Conservation (phyloP, 2,329 filamentous ascomycete genomes). For the Tolypocladium sp. region DNA sequence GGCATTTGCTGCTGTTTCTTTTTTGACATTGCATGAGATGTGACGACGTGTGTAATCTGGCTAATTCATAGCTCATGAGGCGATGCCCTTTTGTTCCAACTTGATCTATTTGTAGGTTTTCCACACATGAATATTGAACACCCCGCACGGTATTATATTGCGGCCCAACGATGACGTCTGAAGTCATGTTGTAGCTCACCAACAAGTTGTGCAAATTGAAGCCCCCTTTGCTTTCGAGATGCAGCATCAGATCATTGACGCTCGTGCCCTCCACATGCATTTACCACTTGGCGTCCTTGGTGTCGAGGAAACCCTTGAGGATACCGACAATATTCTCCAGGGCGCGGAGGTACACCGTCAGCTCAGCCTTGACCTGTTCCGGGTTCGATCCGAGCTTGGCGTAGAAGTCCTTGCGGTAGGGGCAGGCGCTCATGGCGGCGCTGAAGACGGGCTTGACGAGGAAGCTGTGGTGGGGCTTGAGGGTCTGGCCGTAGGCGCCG, state of each 20-base stretch:
- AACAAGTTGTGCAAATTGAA: neutral
- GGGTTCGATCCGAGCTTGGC: slow-evolving; percentile 67
- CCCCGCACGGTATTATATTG: neutral
- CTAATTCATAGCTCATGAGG: neutral
- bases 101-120: neutral
- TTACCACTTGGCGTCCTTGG: slow-evolving; percentile 51
- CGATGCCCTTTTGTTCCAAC: neutral
- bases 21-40: neutral
- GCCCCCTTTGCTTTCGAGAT: neutral
- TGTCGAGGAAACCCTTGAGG: slow-evolving; percentile 50
- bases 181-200: neutral
- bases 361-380: slow-evolving; percentile 50
- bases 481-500: slow-evolving; percentile 70
- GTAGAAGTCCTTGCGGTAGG: slow-evolving; percentile 92
- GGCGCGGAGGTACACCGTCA: slow-evolving; percentile 65
- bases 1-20: neutral
- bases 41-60: neutral
- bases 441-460: slow-evolving; percentile 86
- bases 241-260: neutral
- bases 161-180: neutral
- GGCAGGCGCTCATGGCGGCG: slow-evolving; percentile 85
- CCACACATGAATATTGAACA: neutral
- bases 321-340: slow-evolving; percentile 74
- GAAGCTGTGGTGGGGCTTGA: slow-evolving; percentile 88
- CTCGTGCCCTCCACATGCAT: neutral